Evolutionary conservation across 768 basidiomycete genomes (phyloP).

Genomic region (Dentipellis fragilis): DNA sequence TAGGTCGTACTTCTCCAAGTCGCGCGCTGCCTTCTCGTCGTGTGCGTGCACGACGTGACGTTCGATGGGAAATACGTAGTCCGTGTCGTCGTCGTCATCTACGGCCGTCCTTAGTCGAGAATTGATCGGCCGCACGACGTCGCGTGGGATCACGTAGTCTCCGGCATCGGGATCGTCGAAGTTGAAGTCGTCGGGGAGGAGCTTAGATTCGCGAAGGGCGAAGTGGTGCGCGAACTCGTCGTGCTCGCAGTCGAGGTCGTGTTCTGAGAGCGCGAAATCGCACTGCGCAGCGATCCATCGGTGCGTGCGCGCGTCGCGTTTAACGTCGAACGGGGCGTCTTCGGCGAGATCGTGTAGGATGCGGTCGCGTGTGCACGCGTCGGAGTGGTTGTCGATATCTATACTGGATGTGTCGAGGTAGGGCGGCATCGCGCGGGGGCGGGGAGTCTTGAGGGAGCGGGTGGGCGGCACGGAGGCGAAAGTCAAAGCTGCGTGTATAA

Average conservation of each 20-base stretch:
- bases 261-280: constrained; percentile 12
- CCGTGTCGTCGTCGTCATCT: background rate
- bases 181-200: constrained; percentile 12
- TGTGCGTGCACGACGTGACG: background rate
- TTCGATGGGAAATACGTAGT: background rate
- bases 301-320: constrained; percentile 14
- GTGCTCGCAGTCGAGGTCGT: constrained; percentile 1
- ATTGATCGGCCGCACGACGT: no score
- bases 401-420: background rate
- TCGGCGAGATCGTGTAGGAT: background rate
- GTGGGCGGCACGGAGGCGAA: background rate
- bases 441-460: background rate
- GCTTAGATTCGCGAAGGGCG: constrained; percentile 13
- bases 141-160: no score
- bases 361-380: background rate
- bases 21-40: background rate
- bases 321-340: constrained; percentile 6
- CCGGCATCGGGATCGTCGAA: background rate
- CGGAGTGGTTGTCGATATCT: background rate
- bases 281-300: constrained; percentile 15
- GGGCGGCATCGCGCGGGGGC: background rate
- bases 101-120: no score
- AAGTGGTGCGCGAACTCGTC: constrained; percentile 3
- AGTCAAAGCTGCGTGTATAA: background rate
- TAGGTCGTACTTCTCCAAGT: constrained; percentile 11